These are phyloP conservation scores for Aspergillus sp. DNA, from an alignment of 2,329 filamentous ascomycete genomes.

Conservation along the genomic window DNA sequence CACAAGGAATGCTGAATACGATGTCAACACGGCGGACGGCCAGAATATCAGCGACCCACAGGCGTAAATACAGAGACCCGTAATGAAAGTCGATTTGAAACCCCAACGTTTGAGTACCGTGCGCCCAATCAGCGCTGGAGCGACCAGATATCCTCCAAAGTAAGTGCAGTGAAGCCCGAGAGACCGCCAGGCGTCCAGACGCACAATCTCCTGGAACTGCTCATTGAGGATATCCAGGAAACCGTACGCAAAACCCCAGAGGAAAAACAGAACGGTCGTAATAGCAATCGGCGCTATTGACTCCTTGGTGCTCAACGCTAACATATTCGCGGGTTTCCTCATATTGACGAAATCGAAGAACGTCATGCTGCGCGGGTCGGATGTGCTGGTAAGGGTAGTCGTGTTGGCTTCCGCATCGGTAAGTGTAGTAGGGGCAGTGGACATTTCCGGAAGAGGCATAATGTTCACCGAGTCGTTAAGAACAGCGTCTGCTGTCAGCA, in stretches of 20 bases:
- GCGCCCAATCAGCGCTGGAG: conserved; percentile 55
- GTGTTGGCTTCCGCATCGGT: conserved; percentile 39
- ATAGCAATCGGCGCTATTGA: conserved; percentile 59
- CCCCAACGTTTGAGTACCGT: conserved; percentile 59
- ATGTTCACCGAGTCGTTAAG: neutral
- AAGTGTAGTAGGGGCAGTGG: conserved; percentile 49
- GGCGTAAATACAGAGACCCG: conserved; percentile 62
- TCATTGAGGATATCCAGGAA: conserved; percentile 77
- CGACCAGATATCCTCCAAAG: conserved; percentile 59
- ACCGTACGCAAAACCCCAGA: conserved; percentile 91
- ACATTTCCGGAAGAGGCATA: conserved; percentile 51
- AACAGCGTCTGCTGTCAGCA: conserved; percentile 8
- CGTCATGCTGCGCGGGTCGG: conserved; percentile 40
- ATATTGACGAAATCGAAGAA: conserved; percentile 66
- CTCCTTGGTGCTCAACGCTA: conserved; percentile 57
- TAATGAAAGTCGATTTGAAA: conserved; percentile 63
- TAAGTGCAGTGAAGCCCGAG: conserved; percentile 60
- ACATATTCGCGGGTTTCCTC: conserved; percentile 57
- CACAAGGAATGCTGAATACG: conserved; percentile 59
- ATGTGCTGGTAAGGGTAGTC: conserved; percentile 36
- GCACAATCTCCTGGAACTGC: conserved; percentile 56
- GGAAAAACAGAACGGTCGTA: conserved; percentile 78
- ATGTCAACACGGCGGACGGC: conserved; percentile 63
- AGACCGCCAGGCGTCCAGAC: conserved; percentile 33
- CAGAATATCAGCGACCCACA: conserved; percentile 63